These are phyloP conservation scores for Pseudocercospora crystallina DNA, from an alignment of 2,329 filamentous ascomycete species.

Conservation along the genomic window DNA sequence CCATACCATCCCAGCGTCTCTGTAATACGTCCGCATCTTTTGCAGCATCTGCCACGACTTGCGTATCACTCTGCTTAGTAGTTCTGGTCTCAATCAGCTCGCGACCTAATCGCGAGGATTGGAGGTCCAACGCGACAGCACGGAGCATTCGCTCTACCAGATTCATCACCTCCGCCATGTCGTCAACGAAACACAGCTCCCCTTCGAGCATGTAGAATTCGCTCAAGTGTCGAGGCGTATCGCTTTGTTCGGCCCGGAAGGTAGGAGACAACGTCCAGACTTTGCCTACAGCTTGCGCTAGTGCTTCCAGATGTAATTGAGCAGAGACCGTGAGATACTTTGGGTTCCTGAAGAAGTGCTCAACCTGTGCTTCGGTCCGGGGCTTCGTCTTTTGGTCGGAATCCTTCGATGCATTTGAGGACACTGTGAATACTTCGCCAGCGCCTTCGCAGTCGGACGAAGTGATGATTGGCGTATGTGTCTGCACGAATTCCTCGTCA, in stretches of 20 bases:
- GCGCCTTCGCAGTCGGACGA: constrained; percentile 97
- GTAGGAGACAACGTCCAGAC: constrained; percentile 95
- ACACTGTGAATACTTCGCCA: constrained; percentile 83
- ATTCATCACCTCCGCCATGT: constrained; percentile 70
- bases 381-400: constrained; percentile 44
- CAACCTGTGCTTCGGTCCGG: constrained; percentile 35
- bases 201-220: constrained; percentile 99
- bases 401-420: constrained; percentile 27
- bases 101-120: constrained; percentile 51
- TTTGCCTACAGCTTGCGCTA: constrained; percentile 81
- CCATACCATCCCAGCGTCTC: constrained; percentile 70
- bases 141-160: constrained; percentile 78
- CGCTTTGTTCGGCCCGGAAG: constrained; percentile 89
- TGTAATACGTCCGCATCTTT: constrained; percentile 56
- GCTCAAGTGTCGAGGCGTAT: constrained; percentile 89
- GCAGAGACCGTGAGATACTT: constrained; percentile 96
- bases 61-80: constrained; percentile 34
- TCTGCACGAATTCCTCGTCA: constrained; percentile 70
- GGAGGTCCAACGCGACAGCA: constrained; percentile 52
- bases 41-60: constrained; percentile 20
- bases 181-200: constrained; percentile 76
- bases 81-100: constrained; percentile 50
- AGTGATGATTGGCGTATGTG: constrained; percentile 90
- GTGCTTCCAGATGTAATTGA: constrained; percentile 89
- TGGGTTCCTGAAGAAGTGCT: constrained; percentile 74